Percentiles rank a stretch among this genome's conserved stretches.
Evolutionary conservation across 2,329 filamentous ascomycete genomes (phyloP).

Genomic region (Fusarium beomiforme): DNA sequence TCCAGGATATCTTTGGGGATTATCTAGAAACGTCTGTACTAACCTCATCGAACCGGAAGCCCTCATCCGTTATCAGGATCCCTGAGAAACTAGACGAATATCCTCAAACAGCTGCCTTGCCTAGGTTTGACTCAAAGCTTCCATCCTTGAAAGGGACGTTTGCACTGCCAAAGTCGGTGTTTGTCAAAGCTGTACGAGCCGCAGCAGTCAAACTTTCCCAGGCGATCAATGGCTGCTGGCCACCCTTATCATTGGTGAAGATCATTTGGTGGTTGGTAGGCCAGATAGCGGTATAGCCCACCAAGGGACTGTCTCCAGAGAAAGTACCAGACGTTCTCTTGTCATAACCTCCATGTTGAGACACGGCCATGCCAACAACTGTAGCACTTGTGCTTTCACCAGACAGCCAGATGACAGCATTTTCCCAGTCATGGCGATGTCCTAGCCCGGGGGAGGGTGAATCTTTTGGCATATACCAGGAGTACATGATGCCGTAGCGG

Average conservation of each 20-base stretch:
- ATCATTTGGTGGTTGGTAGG: slow-evolving; percentile 50
- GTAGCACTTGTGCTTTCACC: slow-evolving; percentile 37
- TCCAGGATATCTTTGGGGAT: background rate
- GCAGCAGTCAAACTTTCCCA: slow-evolving; percentile 54
- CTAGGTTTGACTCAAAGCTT: slow-evolving; percentile 40
- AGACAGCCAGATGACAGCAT: slow-evolving; percentile 42
- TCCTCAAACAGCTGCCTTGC: slow-evolving; percentile 27
- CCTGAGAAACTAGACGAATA: background rate
- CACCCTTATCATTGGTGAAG: slow-evolving; percentile 50
- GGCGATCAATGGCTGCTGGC: slow-evolving; percentile 55
- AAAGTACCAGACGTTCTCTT: slow-evolving; percentile 38
- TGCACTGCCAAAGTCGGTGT: slow-evolving; percentile 55
- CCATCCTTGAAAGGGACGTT: slow-evolving; percentile 55
- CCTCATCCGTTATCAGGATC: background rate
- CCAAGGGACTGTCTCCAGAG: slow-evolving; percentile 43
- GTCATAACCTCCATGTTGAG: slow-evolving; percentile 51
- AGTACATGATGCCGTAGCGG: slow-evolving; percentile 54
- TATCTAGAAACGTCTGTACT: background rate
- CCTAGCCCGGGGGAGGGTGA: slow-evolving; percentile 40
- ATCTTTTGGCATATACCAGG: slow-evolving; percentile 61
- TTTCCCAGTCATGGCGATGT: slow-evolving; percentile 46
- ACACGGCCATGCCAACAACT: slow-evolving; percentile 50
- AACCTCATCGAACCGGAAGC: background rate
- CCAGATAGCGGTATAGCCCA: slow-evolving; percentile 48
- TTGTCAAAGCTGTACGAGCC: slow-evolving; percentile 50